Base-by-base conservation (phyloP, 768 basidiomycete genomes). In the Lactarius vividus region DNA sequence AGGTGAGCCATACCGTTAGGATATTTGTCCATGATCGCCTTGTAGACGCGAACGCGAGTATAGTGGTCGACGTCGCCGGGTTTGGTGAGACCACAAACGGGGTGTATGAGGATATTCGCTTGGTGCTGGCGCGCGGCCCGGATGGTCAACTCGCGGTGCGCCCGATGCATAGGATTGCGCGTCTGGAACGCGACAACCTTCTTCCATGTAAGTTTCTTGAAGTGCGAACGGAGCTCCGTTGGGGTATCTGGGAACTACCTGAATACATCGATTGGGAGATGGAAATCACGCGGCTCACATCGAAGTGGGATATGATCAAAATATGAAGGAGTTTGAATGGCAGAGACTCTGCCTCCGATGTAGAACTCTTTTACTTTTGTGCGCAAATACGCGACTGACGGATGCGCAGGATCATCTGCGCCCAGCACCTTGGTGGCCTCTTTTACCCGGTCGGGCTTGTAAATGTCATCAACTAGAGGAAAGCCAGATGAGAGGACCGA, bases 151-250 rank as follows among this genome's bases (percentile, higher is more conserved):
- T 99, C 97, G 61, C 97, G 89, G 76, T 99, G 97, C 18, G 97
- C 97, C 62, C 97, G 87, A 77, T 99, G 97, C 97, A 99, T 99
- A 1, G 97, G 97, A 80, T 99, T 99, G 66, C 97, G 88, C n/a
- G 96, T 97, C 77, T 96, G 95, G 87, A 99, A 99, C 18, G 96
- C 97, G 70, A 98, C 96, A 46, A 99, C 94, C 75, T 91, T 94
- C 72, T 87, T 82, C 97, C 97, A 98, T 10, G 97, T 88, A 66
- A 99, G 83, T 77, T 98, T 99, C 76, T 90, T 90, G 82, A 99
- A 99, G 76, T 96, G 94, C 1, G 94, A 85, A 57, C 97, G 90
- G 59, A 98, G 83, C 77, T 99, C 95, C 20, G 94, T 75, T 16
- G 97, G 97, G n/a, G 96, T 97, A 77, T 89, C 94, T 96, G 69